Percentiles rank a stretch among this genome's conserved stretches.
Conservation (phyloP, 108 stramenopile genomes). For the Nitzschia putrida region DNA sequence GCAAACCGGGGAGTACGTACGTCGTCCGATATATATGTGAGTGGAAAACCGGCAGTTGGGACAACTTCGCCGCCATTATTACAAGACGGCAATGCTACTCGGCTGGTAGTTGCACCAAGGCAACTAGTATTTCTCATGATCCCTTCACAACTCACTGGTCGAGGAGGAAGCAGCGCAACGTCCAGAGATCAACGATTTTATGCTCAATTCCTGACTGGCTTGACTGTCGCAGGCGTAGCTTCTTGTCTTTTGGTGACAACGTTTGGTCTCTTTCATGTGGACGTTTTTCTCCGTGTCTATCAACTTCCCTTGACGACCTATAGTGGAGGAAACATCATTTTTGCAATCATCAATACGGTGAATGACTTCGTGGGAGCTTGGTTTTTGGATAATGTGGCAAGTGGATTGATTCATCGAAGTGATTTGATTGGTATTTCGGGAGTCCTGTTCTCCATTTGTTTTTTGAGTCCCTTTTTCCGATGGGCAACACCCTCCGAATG, state of each 20-base stretch:
- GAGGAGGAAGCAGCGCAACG: neutral
- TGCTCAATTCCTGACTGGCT: slow-evolving; percentile 22
- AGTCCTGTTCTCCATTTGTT: slow-evolving; percentile 34
- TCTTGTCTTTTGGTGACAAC: slow-evolving; percentile 31
- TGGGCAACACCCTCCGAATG: slow-evolving; percentile 22
- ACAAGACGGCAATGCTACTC: no score
- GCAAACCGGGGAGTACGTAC: no score
- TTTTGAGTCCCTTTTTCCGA: slow-evolving; percentile 47
- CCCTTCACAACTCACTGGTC: no score
- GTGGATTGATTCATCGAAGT: slow-evolving; percentile 24
- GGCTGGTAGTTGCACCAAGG: no score
- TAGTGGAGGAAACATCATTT: slow-evolving; percentile 37
- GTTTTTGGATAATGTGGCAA: slow-evolving; percentile 42
- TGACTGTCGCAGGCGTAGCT: slow-evolving; percentile 45
- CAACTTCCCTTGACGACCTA: slow-evolving; percentile 40
- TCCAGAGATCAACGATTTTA: slow-evolving; percentile 11
- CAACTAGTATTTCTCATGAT: no score
- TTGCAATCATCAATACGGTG: slow-evolving; percentile 39
- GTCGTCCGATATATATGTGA: no score
- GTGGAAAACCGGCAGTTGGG: no score
- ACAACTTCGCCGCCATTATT: no score
- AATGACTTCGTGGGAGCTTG: slow-evolving; percentile 44
- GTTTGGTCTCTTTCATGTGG: slow-evolving; percentile 51
- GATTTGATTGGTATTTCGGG: slow-evolving; percentile 47
- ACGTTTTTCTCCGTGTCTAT: slow-evolving; percentile 49